Percentiles rank a stretch among this genome's conserved stretches.
Evolutionary conservation across 1,284 basidiomycete genomes (phyloP).

Genomic region (Ganoderma sinense): DNA sequence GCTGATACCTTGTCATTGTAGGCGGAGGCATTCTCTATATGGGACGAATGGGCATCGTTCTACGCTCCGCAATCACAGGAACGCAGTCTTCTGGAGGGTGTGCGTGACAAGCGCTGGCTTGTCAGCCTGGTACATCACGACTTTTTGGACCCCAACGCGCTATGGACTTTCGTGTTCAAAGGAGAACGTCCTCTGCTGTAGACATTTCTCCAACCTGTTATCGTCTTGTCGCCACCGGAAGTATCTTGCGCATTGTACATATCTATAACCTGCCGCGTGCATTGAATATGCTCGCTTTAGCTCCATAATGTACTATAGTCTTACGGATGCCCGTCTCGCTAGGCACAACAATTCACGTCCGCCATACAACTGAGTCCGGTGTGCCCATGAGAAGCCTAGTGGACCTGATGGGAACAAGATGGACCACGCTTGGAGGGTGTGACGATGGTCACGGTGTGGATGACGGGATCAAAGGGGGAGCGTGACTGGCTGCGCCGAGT

Average conservation of each 20-base stretch:
- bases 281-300: not conserved
- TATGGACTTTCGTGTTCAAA: conserved; percentile 87
- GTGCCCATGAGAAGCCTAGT: not conserved
- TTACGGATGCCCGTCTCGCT: not conserved
- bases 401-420: not conserved
- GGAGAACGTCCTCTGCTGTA: conserved; percentile 24
- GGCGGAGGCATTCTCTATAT: conserved; percentile 98
- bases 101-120: conserved; percentile 86
- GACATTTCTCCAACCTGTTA: not conserved
- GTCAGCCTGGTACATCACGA: conserved; percentile 96
- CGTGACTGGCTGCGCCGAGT: conserved; percentile 17
- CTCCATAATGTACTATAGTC: not conserved
- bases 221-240: not conserved
- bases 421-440: not conserved
- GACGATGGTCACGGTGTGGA: conserved; percentile 4
- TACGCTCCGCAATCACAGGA: conserved; percentile 83
- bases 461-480: conserved; percentile 5
- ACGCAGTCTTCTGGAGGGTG: conserved; percentile 73
- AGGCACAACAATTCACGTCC: not conserved
- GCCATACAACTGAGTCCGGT: not conserved
- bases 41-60: conserved; percentile 93
- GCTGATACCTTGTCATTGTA: conserved; percentile 40
- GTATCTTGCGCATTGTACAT: conserved; percentile 12
- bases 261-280: conserved; percentile 10
- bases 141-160: conserved; percentile 81